phyloP scores from a whole-genome alignment of 140 eudicot species.

The Senecio squalidus region DNA sequence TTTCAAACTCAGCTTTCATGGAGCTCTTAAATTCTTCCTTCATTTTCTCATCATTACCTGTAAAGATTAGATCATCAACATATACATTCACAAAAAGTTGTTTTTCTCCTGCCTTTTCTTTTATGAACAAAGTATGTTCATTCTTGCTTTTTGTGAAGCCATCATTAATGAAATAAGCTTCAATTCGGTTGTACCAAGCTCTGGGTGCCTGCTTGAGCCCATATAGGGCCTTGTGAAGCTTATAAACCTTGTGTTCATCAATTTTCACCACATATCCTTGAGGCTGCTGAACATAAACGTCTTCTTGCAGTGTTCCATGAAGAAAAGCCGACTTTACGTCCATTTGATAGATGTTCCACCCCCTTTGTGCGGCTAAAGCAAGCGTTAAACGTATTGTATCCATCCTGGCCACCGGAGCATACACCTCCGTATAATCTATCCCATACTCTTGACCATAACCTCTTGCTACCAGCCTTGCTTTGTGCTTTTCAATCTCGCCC shows the following conservation, averaged over 20 bases:
- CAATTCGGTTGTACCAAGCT: no score
- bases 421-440: not conserved
- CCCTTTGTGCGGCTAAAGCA: not conserved
- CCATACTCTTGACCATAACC: constrained; percentile 1
- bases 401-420: constrained; percentile 2
- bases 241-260: no score
- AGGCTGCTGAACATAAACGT: no score
- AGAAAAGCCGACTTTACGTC: not conserved
- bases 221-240: no score
- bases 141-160: not conserved
- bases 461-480: not conserved
- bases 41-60: not conserved
- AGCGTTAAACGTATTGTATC: not conserved
- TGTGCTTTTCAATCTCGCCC: not conserved
- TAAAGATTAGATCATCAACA: not conserved
- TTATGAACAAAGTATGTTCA: not conserved
- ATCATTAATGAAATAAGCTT: not conserved
- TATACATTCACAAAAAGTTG: not conserved
- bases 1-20: no score
- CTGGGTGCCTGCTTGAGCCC: no score
- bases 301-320: no score
- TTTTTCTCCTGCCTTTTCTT: not conserved
- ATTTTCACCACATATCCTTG: no score
- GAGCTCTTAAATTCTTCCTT: not conserved
- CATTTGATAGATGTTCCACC: not conserved